phyloP scores from a whole-genome alignment of 1,139 yeast species.

The Geotrichum candidum region DNA sequence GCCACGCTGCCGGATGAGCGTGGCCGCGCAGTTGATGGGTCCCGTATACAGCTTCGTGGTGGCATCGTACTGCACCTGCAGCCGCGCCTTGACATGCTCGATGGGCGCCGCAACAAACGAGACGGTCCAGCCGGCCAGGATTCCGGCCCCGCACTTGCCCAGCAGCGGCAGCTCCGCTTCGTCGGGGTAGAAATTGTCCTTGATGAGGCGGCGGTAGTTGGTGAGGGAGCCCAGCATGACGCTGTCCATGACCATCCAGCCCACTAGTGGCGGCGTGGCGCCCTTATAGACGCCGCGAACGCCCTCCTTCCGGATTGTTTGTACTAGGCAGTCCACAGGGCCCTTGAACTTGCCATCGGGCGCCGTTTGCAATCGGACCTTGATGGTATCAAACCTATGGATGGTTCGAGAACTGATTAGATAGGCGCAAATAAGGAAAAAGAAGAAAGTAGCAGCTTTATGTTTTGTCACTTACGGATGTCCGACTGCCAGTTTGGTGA shows the following conservation, averaged over 20 bases:
- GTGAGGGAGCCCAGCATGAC: conserved; percentile 78
- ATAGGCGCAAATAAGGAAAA: background rate
- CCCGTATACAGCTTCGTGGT: conserved; percentile 63
- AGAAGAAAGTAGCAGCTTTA: background rate
- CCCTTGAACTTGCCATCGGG: conserved; percentile 66
- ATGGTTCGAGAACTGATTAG: background rate
- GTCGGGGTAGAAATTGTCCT: conserved; percentile 56
- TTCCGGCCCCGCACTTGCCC: conserved; percentile 78
- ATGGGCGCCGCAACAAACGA: conserved; percentile 92
- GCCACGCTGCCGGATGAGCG: conserved; percentile 52
- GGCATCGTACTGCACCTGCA: conserved; percentile 86
- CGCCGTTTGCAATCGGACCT: conserved; percentile 82
- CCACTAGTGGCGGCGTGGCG: conserved; percentile 84
- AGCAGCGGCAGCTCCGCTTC: conserved; percentile 55
- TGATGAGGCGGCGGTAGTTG: conserved; percentile 61
- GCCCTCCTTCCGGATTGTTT: conserved; percentile 72
- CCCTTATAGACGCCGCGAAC: conserved; percentile 75
- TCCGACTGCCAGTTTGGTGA: conserved; percentile 82
- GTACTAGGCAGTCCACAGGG: conserved; percentile 71
- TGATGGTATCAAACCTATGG: conserved; percentile 64
- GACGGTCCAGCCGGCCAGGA: conserved; percentile 77
- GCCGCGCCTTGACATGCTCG: conserved; percentile 80
- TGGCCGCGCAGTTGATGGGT: conserved; percentile 61
- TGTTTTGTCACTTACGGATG: conserved; percentile 47
- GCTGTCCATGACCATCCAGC: conserved; percentile 91